phyloP scores from a whole-genome alignment of 2,329 filamentous ascomycete genomes.

The Magnaporthiopsis rhizophila region DNA sequence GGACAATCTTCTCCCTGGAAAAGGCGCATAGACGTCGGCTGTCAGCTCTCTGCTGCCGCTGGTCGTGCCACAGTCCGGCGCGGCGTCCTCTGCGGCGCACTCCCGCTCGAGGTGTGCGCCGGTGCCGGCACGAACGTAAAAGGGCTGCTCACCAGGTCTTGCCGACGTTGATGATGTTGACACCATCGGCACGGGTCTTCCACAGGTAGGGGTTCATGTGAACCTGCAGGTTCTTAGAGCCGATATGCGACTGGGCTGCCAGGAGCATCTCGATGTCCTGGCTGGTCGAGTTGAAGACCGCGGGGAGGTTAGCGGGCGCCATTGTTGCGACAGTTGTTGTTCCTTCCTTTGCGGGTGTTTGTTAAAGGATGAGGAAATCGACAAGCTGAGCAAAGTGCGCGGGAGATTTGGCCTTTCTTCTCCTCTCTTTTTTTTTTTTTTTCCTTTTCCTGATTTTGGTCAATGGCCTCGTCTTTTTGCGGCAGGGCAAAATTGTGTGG shows the following conservation, averaged over 20 bases:
- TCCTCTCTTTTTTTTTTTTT: neutral
- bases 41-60: neutral
- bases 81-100: neutral
- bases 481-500: neutral
- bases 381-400: neutral
- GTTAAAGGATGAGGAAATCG: neutral
- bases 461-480: neutral
- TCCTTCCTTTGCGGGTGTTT: slow-evolving; percentile 16
- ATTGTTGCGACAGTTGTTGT: slow-evolving; percentile 55
- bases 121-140: neutral
- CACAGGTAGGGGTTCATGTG: slow-evolving; percentile 92
- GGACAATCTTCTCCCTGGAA: slow-evolving; percentile 95
- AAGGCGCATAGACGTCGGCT: neutral
- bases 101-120: neutral
- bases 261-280: slow-evolving; percentile 99
- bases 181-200: slow-evolving; percentile 97
- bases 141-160: slow-evolving; percentile 82
- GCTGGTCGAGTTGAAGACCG: slow-evolving; percentile 92
- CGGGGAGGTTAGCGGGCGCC: slow-evolving; percentile 90
- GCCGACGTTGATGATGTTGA: slow-evolving; percentile 99
- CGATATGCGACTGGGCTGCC: slow-evolving; percentile 91
- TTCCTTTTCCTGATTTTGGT: neutral
- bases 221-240: slow-evolving; percentile 98
- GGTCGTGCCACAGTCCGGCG: too few species aligned
- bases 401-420: neutral